Base-by-base conservation (phyloP, 192 early-diverging fungal genomes). In the Coemansia sp. region DNA sequence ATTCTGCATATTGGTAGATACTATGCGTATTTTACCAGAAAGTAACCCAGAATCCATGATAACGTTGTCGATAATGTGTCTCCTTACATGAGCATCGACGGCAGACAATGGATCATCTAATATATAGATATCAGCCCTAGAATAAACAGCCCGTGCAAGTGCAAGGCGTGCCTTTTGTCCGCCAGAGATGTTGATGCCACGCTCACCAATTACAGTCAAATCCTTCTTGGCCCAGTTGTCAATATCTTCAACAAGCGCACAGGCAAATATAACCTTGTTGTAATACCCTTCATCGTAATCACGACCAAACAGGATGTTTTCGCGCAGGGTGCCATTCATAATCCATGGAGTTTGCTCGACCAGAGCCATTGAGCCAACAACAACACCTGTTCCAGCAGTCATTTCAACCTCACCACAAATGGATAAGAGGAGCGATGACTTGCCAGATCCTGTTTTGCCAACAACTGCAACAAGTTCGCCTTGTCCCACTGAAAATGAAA, bases 21-120 rank as follows among this genome's bases (percentile, higher is more conserved):
- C 67, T 34, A 97, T 67, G 17, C 93, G 84, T 0, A 93, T 89
- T 80, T 62, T 63, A 23, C 36, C 45, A 2, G 53, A 45, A 22
- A 69, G 43, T 20, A 69, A 14, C 14, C 67, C 67, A 46, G 61
- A 33, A 10, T 62, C 61, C 42, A 69, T 43, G 14, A 69, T 62
- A 0, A 58, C 67, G 36, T 69, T 54, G 5, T 69, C 61, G 10
- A 69, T 88, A 29, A 93, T 82, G 65, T 89, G 85, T 9, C 77
- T 73, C 48, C 81, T 85, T 3, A 87, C 85, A 57, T 86, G 83
- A 9, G 86, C 87, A 76, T 97, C 95, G 0, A 96, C 91, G 29
- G 92, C 93, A 61, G 85, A 86, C 43, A 98, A 71, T 3, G 92
- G 92, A 59, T 96, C 94, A 64, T 95, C 93, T 2, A 95, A 62